Evolutionary conservation across 78 protist genomes (phyloP).

Genomic region (Diacronema lutheri): DNA sequence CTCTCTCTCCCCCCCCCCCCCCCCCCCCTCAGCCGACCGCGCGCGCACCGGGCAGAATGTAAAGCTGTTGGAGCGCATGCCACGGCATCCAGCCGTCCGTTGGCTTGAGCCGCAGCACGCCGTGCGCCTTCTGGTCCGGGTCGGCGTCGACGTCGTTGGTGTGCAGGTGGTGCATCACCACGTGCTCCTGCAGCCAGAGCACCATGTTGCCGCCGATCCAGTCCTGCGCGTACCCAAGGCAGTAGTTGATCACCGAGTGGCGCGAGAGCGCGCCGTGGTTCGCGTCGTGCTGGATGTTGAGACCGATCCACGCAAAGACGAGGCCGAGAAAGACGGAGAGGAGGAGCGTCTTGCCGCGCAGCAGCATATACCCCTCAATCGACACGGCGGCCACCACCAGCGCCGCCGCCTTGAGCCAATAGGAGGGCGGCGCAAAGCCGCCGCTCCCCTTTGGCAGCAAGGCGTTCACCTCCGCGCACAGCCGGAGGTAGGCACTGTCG

Average conservation of each 20-base stretch:
- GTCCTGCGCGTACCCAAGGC: conserved; percentile 37
- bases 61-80: background rate
- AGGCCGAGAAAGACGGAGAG: background rate
- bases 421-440: background rate
- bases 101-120: too few species aligned
- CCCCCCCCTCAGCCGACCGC: too few species aligned
- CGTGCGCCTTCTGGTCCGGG: conserved; percentile 17
- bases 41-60: background rate
- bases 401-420: background rate
- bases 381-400: background rate
- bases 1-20: too few species aligned
- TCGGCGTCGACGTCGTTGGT: conserved; percentile 38
- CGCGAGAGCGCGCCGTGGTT: conserved; percentile 52
- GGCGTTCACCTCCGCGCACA: background rate
- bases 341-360: background rate
- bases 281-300: conserved; percentile 55
- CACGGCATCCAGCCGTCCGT: too few species aligned
- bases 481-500: background rate
- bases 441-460: background rate
- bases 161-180: conserved; percentile 40
- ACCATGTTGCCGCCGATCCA: conserved; percentile 42
- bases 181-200: conserved; percentile 56
- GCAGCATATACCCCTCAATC: background rate
- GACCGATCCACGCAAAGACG: conserved; percentile 20
- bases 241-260: conserved; percentile 10